Evolutionary conservation across 1,284 basidiomycete genomes (phyloP).

Genomic region (Vanrija pseudolonga): DNA sequence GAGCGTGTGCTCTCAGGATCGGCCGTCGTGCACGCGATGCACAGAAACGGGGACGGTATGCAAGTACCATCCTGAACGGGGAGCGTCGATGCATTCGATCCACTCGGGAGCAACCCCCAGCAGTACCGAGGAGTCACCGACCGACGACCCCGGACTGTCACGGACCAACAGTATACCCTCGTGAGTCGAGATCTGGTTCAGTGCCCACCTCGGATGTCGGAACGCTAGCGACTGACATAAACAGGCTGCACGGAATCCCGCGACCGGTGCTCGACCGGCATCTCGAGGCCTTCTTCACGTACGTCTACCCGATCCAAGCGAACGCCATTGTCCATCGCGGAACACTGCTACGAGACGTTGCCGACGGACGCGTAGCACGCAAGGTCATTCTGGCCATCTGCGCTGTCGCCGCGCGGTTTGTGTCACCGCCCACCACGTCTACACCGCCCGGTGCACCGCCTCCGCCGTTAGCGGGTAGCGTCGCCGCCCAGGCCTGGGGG

Average conservation of each 20-base stretch:
- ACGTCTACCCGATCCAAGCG: conserved; percentile 18
- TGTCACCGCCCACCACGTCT: neutral
- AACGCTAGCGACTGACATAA: neutral
- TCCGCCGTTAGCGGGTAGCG: neutral
- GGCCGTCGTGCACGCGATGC: conserved; percentile 10
- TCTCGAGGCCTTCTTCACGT: conserved; percentile 19
- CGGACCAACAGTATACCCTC: neutral
- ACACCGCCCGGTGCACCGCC: neutral
- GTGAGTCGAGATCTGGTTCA: too few relatives aligned
- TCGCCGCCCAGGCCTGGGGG: conserved; percentile 14
- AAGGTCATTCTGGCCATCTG: conserved; percentile 19
- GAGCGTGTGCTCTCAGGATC: conserved; percentile 12
- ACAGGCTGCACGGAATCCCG: conserved; percentile 12
- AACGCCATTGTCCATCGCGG: conserved; percentile 22
- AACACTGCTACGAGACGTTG: conserved; percentile 13
- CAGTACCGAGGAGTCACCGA: conserved; percentile 10
- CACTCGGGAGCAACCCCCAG: conserved; percentile 5
- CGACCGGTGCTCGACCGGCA: conserved; percentile 15
- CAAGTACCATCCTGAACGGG: conserved; percentile 3
- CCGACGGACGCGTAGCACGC: conserved; percentile 8
- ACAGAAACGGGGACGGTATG: conserved; percentile 6
- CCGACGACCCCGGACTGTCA: conserved; percentile 1
- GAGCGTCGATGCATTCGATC: neutral
- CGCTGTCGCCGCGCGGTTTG: conserved; percentile 18
- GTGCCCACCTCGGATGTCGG: neutral